phyloP scores from a whole-genome alignment of 108 stramenopile genomes.

The Stephanodiscus triporus region DNA sequence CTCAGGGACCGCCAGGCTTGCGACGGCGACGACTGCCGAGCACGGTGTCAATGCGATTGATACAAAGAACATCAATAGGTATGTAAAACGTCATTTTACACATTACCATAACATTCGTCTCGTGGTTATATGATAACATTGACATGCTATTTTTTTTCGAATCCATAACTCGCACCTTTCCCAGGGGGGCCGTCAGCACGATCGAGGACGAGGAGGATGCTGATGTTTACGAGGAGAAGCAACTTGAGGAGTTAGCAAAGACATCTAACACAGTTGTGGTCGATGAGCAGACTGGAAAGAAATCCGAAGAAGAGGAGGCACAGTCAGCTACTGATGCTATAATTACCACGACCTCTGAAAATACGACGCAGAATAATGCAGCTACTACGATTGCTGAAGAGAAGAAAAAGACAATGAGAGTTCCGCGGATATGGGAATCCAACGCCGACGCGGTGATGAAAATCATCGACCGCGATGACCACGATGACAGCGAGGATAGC shows the following conservation, averaged over 20 bases:
- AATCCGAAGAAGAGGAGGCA: background rate
- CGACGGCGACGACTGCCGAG: background rate
- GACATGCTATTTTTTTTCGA: background rate
- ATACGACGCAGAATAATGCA: background rate
- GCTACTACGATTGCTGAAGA: background rate
- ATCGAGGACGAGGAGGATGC: constrained; percentile 27
- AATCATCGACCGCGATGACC: constrained; percentile 24
- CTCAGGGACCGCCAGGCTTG: too few species aligned
- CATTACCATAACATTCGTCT: background rate
- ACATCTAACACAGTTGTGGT: background rate
- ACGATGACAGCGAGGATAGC: background rate
- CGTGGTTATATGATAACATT: background rate
- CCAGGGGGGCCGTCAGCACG: constrained; percentile 6
- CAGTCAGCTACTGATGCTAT: constrained; percentile 1
- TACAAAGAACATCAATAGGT: constrained; percentile 2
- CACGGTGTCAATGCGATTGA: background rate
- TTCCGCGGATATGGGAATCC: too few species aligned
- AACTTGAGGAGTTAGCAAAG: background rate
- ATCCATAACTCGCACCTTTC: background rate
- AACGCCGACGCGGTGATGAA: too few species aligned
- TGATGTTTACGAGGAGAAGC: constrained; percentile 2
- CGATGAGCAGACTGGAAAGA: background rate
- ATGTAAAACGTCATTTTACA: background rate
- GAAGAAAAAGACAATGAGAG: constrained; percentile 14
- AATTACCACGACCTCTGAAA: background rate